Evolutionary conservation across 139 green algal species (phyloP), one percentile per base, ranked within the genome.

Genomic region (Auxenochlorella protothecoides): DNA sequence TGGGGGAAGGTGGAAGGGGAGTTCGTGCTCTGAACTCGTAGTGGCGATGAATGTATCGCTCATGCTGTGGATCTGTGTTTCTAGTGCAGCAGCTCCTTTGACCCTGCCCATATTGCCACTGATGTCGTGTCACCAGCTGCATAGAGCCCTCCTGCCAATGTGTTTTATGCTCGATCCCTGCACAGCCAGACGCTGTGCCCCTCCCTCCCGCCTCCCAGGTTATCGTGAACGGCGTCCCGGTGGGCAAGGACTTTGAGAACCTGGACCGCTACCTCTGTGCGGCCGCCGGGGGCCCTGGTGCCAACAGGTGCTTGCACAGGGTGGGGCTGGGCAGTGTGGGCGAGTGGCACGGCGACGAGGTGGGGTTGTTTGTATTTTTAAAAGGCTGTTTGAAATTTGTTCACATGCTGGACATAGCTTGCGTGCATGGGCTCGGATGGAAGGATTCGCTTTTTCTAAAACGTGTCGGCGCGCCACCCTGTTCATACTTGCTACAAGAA

Each of bases 211-310:
- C 59, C 12, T 63, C 10, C 10, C 59, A 63, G 59, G 12, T 63
- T 60, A 62, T 62, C 3, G 72, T 76, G 16, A 76, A 76, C 27
- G 72, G 72, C 16, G 44, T 56, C 10, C 27, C 44, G 16, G 27
- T 76, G 13, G 72, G 64, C 54, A 14, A 13, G 15, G 72, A 59
- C n/a, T 76, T 76, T 76, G 72, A 76, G 55, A 61, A 76, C 65
- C 64, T 76, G 10, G 64, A 63, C 54, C 64, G 64, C 53, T 76
- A 76, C 65, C 13, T 76, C 8, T 76, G 72, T n/a, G 63, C 44
- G 7, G 27, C 72, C 57, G 11, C 9, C 57, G 11, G 27, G 27
- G 27, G 27, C 27, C 27, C 27, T 44, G 27, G 27, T 44, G 27
- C 27, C 27, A 44, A 44, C 27, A 44, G 27, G 27, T 44, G 27